Conservation (phyloP, 2,329 filamentous ascomycete genomes). For the Dactylellina leptospora region DNA sequence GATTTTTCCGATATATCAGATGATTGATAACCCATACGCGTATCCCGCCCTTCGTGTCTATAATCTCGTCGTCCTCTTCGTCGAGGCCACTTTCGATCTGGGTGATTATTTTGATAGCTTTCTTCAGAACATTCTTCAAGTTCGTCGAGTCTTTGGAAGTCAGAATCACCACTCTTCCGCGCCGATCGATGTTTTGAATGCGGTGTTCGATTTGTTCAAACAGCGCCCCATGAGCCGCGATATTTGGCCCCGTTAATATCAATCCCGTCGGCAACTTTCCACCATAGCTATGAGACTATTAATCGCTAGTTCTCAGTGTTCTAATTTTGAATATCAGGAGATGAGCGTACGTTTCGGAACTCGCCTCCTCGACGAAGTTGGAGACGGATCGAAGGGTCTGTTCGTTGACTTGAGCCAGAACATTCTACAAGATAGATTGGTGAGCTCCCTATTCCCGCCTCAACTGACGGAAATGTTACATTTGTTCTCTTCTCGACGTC, state of each 20-base stretch:
- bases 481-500: slow-evolving; percentile 72
- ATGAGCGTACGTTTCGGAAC: slow-evolving; percentile 28
- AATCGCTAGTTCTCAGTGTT: slow-evolving; percentile 28
- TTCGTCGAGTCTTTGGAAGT: slow-evolving; percentile 77
- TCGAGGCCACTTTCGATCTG: slow-evolving; percentile 62
- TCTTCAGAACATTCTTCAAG: slow-evolving; percentile 76
- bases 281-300: slow-evolving; percentile 54
- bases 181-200: slow-evolving; percentile 61
- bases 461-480: slow-evolving; percentile 59
- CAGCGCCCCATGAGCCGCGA: slow-evolving; percentile 77
- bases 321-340: background rate
- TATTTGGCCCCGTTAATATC: slow-evolving; percentile 79
- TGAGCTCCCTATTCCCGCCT: slow-evolving; percentile 57
- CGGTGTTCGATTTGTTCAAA: slow-evolving; percentile 72
- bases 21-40: slow-evolving; percentile 11
- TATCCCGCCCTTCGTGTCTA: slow-evolving; percentile 61
- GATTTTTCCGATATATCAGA: background rate
- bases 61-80: slow-evolving; percentile 68
- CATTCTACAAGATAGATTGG: slow-evolving; percentile 62
- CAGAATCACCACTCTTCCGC: slow-evolving; percentile 73
- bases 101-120: slow-evolving; percentile 74
- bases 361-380: slow-evolving; percentile 65
- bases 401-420: slow-evolving; percentile 70
- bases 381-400: slow-evolving; percentile 69
- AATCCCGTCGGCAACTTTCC: slow-evolving; percentile 73